Conservation (phyloP, 768 basidiomycete genomes). For the Galerina sulciceps region DNA sequence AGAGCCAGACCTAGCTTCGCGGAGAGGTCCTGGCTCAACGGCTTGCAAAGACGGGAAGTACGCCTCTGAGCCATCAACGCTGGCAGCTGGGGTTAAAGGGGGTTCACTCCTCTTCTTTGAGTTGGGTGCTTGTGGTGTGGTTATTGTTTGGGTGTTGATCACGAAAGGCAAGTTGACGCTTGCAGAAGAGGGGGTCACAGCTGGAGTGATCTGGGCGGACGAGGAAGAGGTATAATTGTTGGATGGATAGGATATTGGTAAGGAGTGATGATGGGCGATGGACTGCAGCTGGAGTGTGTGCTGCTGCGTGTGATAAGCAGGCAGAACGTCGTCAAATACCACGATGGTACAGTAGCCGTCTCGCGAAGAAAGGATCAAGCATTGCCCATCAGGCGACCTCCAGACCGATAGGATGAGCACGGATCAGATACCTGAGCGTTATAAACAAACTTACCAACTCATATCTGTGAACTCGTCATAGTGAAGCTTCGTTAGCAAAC, state of each 20-base stretch:
- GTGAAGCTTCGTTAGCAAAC: slow-evolving; percentile 91
- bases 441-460: slow-evolving; percentile 70
- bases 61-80: slow-evolving; percentile 47
- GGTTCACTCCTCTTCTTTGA: slow-evolving; percentile 47
- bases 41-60: slow-evolving; percentile 19
- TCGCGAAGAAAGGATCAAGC: slow-evolving; percentile 86
- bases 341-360: slow-evolving; percentile 98
- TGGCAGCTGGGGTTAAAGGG: slow-evolving; percentile 52
- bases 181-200: slow-evolving; percentile 37
- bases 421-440: not conserved
- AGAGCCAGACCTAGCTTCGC: slow-evolving; percentile 1
- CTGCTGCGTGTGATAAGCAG: slow-evolving; percentile 88
- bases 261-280: slow-evolving; percentile 84
- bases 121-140: slow-evolving; percentile 18
- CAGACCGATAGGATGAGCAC: not conserved
- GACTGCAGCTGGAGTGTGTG: slow-evolving; percentile 89
- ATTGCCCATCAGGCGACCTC: slow-evolving; percentile 97
- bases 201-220: slow-evolving; percentile 38
- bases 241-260: slow-evolving; percentile 55
- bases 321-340: slow-evolving; percentile 92
- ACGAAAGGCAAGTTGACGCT: slow-evolving; percentile 33
- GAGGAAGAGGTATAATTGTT: slow-evolving; percentile 26
- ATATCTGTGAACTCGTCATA: slow-evolving; percentile 98
- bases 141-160: slow-evolving; percentile 6
- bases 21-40: slow-evolving; percentile 16